Percentiles rank a stretch among this genome's conserved stretches.
These are phyloP conservation scores for Penicillium manginii DNA, from an alignment of 495 filamentous ascomycete species.

Conservation along the genomic window DNA sequence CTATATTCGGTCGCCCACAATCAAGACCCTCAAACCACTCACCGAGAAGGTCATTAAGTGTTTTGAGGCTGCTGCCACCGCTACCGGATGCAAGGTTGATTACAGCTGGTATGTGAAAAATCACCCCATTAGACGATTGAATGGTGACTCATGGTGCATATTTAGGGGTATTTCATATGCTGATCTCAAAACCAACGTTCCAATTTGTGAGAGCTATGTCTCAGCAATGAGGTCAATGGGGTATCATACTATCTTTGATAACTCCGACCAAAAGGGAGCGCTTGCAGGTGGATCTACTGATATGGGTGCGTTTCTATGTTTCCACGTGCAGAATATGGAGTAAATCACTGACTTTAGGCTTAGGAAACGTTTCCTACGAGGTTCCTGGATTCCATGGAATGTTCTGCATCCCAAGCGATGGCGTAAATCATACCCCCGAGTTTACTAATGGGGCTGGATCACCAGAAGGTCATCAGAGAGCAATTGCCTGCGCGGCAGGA, in stretches of 20 bases:
- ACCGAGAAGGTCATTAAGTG: constrained; percentile 55
- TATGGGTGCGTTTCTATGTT: constrained; percentile 34
- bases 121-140: neutral
- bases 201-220: constrained; percentile 56
- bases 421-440: constrained; percentile 58
- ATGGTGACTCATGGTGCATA: neutral
- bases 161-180: constrained; percentile 52
- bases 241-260: constrained; percentile 47
- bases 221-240: constrained; percentile 53
- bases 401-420: constrained; percentile 55
- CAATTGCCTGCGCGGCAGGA: constrained; percentile 56
- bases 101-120: constrained; percentile 37
- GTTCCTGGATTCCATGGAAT: constrained; percentile 62
- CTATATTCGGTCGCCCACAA: constrained; percentile 56
- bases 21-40: constrained; percentile 45
- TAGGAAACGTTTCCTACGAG: constrained; percentile 62
- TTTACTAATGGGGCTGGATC: constrained; percentile 60
- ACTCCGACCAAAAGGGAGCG: constrained; percentile 37
- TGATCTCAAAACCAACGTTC: constrained; percentile 53
- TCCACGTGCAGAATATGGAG: neutral
- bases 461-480: constrained; percentile 46
- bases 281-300: constrained; percentile 40
- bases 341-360: constrained; percentile 16
- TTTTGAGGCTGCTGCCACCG: constrained; percentile 60
- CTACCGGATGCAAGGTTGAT: constrained; percentile 58